Evolutionary conservation across 441 rosid species (phyloP).

Genomic region (Adansonia rubrostipa): DNA sequence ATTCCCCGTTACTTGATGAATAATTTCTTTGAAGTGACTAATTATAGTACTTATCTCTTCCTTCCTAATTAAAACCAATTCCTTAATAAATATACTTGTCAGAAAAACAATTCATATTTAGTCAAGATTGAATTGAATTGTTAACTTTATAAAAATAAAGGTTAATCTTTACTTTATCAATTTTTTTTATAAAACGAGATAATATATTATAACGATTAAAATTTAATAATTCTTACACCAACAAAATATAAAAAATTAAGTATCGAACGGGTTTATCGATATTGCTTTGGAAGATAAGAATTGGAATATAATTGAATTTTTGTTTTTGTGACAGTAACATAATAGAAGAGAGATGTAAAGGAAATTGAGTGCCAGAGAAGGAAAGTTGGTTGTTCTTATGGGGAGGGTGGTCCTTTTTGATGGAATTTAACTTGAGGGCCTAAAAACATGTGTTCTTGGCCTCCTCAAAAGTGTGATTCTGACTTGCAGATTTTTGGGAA

Average conservation of each 20-base stretch:
- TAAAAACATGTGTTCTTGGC: constrained; percentile 22
- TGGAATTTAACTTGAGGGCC: neutral
- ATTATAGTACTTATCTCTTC: neutral
- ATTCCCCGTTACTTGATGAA: neutral
- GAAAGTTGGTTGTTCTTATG: constrained; percentile 17
- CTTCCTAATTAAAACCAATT: neutral
- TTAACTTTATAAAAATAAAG: too few relatives aligned
- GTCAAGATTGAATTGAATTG: too few relatives aligned
- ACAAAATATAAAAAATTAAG: too few relatives aligned
- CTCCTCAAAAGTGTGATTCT: neutral
- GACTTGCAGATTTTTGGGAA: neutral
- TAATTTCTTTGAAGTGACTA: neutral
- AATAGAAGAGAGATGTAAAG: constrained; percentile 2
- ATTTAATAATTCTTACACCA: too few relatives aligned
- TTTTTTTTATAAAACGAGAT: too few relatives aligned
- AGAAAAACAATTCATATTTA: too few relatives aligned
- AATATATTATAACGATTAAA: too few relatives aligned
- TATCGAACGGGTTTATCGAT: too few relatives aligned
- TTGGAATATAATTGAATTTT: neutral
- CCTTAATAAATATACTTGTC: too few relatives aligned
- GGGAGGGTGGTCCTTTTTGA: constrained; percentile 14
- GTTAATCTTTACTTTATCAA: too few relatives aligned
- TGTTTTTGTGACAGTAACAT: neutral
- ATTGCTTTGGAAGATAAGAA: neutral
- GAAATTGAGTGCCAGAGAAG: constrained; percentile 46